Percentiles rank a stretch among this genome's conserved stretches.
Evolutionary conservation across 257 asterid species (phyloP).

Genomic region (Haberlea rhodopensis): DNA sequence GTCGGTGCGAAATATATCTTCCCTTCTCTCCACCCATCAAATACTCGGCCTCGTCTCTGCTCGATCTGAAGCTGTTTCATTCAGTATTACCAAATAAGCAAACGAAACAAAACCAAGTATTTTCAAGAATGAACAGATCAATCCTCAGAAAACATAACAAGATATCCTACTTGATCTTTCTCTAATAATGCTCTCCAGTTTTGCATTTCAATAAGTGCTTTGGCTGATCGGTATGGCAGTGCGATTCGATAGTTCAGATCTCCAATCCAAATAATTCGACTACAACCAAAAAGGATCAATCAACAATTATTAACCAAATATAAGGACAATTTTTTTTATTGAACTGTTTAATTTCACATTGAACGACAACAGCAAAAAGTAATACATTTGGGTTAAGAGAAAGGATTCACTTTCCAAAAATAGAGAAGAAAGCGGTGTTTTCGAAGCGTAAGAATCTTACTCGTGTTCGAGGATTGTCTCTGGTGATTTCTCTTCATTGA

Average conservation of each 20-base stretch:
- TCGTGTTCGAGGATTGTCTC: conserved; percentile 88
- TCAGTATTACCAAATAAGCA: conserved; percentile 15
- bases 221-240: conserved; percentile 84
- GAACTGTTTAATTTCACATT: conserved; percentile 1
- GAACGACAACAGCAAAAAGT: neutral
- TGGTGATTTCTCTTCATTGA: conserved; percentile 83
- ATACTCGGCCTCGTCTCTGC: conserved; percentile 90
- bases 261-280: conserved; percentile 97
- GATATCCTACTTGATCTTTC: conserved; percentile 75
- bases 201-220: conserved; percentile 97
- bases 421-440: neutral
- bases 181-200: conserved; percentile 95
- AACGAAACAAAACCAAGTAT: neutral
- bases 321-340: conserved; percentile 10
- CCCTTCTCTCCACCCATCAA: conserved; percentile 99
- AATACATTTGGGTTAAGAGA: neutral
- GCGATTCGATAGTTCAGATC: conserved; percentile 96
- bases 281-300: conserved; percentile 28
- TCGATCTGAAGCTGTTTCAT: conserved; percentile 66
- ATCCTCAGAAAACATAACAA: conserved; percentile 9
- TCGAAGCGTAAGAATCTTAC: conserved; percentile 40
- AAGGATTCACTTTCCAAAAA: neutral
- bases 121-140: neutral
- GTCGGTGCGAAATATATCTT: conserved; percentile 99
- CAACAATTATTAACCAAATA: neutral